These are phyloP conservation scores for Lolium perenne DNA, from an alignment of 176 grass and related monocot genomes.

Conservation along the genomic window DNA sequence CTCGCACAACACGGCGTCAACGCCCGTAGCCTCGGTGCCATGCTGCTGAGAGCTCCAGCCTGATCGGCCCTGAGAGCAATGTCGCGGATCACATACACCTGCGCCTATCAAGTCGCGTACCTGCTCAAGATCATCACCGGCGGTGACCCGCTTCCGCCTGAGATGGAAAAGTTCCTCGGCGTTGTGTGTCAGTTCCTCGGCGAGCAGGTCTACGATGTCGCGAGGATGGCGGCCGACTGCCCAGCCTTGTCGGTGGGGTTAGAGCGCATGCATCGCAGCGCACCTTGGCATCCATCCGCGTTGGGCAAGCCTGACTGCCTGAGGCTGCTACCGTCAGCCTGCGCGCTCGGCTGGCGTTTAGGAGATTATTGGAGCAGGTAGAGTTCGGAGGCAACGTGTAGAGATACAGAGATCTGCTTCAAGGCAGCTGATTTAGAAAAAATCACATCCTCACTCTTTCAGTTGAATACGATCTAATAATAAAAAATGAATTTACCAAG, in stretches of 20 bases:
- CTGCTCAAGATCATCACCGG: slow-evolving; percentile 26
- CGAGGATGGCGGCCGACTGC: neutral
- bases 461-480: too few species aligned
- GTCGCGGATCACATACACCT: neutral
- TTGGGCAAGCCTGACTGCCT: neutral
- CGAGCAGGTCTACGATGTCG: neutral
- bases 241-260: neutral
- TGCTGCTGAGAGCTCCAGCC: neutral
- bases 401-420: neutral
- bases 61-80: neutral
- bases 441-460: too few species aligned
- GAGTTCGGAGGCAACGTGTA: neutral
- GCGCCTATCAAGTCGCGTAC: slow-evolving; percentile 21
- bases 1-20: slow-evolving; percentile 20
- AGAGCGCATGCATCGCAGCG: neutral
- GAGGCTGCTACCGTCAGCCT: neutral
- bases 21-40: neutral
- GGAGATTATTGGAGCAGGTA: neutral
- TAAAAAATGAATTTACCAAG: too few species aligned
- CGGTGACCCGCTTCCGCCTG: neutral
- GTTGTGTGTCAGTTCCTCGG: neutral
- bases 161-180: neutral
- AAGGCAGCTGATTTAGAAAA: too few species aligned
- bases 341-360: neutral
- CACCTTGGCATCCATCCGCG: neutral